Percentiles rank a stretch among this genome's conserved stretches.
These are phyloP conservation scores for Solanum virginianum DNA, from an alignment of 257 asterid species.

Conservation along the genomic window DNA sequence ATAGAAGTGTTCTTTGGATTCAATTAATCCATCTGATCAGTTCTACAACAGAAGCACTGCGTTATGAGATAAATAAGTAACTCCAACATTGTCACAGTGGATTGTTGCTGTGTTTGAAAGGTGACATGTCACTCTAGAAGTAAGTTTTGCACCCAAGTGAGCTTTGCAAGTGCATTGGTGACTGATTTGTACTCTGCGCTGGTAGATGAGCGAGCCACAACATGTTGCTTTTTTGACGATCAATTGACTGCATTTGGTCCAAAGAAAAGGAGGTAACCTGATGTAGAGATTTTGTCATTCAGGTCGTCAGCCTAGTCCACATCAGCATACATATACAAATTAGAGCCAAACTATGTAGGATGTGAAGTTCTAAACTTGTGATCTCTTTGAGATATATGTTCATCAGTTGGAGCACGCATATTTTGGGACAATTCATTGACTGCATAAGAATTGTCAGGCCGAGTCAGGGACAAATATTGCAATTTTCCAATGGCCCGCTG, in stretches of 20 bases:
- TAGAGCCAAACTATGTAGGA: neutral
- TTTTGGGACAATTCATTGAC: neutral
- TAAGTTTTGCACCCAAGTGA: neutral
- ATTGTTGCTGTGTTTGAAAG: neutral
- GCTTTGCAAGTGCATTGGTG: neutral
- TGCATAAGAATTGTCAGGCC: neutral
- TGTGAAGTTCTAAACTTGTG: neutral
- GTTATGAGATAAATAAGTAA: neutral
- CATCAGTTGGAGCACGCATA: neutral
- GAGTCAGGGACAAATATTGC: neutral
- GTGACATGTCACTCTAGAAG: neutral
- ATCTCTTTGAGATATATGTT: neutral
- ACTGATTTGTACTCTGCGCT: neutral
- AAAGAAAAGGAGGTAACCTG: neutral
- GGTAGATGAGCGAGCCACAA: neutral
- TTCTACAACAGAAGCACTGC: neutral
- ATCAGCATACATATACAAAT: neutral
- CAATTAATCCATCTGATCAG: no score
- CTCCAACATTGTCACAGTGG: neutral
- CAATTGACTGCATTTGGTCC: neutral
- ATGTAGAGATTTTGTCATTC: neutral
- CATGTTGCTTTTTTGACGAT: neutral
- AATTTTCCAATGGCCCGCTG: neutral
- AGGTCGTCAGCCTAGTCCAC: neutral
- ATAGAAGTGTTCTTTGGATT: no score